Conservation (phyloP, 148 eudicot species). For the Hydrangea macrophylla region DNA sequence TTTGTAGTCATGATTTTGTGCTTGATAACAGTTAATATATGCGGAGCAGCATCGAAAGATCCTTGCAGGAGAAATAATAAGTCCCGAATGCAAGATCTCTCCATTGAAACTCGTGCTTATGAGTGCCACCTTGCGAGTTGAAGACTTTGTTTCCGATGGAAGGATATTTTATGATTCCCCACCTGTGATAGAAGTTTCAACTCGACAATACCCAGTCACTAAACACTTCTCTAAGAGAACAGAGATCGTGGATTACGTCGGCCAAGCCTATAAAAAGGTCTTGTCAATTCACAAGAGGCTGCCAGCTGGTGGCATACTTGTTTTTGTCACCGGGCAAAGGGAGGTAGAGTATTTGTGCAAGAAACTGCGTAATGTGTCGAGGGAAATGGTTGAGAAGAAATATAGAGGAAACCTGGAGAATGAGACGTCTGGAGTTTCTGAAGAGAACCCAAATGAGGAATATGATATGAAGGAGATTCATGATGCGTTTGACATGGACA, state of each 20-base stretch:
- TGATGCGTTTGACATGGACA: constrained; percentile 67
- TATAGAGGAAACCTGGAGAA: constrained; percentile 18
- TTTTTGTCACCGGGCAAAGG: constrained; percentile 87
- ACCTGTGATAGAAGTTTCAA: constrained; percentile 62
- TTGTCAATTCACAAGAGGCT: constrained; percentile 81
- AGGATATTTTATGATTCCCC: constrained; percentile 60
- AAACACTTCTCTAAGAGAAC: constrained; percentile 74
- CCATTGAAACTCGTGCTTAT: constrained; percentile 82
- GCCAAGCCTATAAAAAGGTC: constrained; percentile 84
- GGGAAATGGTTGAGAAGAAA: constrained; percentile 31
- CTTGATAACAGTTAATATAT: constrained; percentile 36
- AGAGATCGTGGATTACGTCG: constrained; percentile 70
- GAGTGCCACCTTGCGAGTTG: constrained; percentile 92
- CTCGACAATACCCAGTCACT: constrained; percentile 70
- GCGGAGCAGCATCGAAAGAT: constrained; percentile 51
- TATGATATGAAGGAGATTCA: constrained; percentile 55
- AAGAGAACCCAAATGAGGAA: constrained; percentile 36
- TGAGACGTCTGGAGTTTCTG: constrained; percentile 23
- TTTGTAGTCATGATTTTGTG: background rate
- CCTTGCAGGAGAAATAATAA: constrained; percentile 44
- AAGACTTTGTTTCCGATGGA: constrained; percentile 69
- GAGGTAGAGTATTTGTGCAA: constrained; percentile 82
- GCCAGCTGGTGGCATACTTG: constrained; percentile 94
- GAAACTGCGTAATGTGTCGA: constrained; percentile 71
- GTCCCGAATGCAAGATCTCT: constrained; percentile 33